Percentiles rank a stretch among this genome's conserved stretches.
Evolutionary conservation across 495 filamentous ascomycete genomes (phyloP).

Genomic region (Daldinia decipiens): DNA sequence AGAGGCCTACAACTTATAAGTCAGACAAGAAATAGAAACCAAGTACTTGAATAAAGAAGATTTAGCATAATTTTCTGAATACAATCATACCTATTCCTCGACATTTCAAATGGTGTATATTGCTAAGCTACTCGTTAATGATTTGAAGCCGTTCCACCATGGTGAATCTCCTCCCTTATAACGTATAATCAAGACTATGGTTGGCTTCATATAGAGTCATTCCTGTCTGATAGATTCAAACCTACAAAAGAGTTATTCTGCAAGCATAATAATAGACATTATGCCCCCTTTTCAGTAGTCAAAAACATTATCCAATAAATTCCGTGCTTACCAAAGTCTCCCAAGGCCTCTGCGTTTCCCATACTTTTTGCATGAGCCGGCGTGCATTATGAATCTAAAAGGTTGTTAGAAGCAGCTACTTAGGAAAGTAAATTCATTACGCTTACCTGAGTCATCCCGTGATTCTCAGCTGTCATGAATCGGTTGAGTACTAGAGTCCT

Average conservation of each 20-base stretch:
- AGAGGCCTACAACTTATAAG: not conserved
- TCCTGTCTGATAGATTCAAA: slow-evolving; percentile 9
- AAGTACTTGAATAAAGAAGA: too few relatives aligned
- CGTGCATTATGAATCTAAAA: slow-evolving; percentile 66
- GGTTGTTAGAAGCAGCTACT: slow-evolving; percentile 31
- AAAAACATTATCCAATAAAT: slow-evolving; percentile 64
- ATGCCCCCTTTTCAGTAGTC: slow-evolving; percentile 1
- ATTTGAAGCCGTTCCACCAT: slow-evolving; percentile 19
- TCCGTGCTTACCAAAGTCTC: slow-evolving; percentile 71
- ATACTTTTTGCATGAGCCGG: slow-evolving; percentile 72
- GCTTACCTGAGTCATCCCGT: slow-evolving; percentile 78
- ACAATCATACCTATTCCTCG: too few relatives aligned
- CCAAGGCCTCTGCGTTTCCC: slow-evolving; percentile 70
- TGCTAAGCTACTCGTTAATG: slow-evolving; percentile 3
- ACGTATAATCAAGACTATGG: slow-evolving; percentile 25
- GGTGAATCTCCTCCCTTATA: slow-evolving; percentile 4
- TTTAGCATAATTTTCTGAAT: too few relatives aligned
- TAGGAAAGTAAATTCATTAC: not conserved
- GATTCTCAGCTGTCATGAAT: slow-evolving; percentile 74
- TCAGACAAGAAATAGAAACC: not conserved
- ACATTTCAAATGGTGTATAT: not conserved
- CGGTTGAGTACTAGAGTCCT: slow-evolving; percentile 71
- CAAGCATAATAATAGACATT: slow-evolving; percentile 15
- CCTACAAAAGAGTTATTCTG: slow-evolving; percentile 9
- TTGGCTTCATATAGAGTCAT: slow-evolving; percentile 1